Percentiles rank a stretch among this genome's conserved stretches.
Evolutionary conservation across 805 yeast genomes (phyloP).

Genomic region (Ogataea corticis): DNA sequence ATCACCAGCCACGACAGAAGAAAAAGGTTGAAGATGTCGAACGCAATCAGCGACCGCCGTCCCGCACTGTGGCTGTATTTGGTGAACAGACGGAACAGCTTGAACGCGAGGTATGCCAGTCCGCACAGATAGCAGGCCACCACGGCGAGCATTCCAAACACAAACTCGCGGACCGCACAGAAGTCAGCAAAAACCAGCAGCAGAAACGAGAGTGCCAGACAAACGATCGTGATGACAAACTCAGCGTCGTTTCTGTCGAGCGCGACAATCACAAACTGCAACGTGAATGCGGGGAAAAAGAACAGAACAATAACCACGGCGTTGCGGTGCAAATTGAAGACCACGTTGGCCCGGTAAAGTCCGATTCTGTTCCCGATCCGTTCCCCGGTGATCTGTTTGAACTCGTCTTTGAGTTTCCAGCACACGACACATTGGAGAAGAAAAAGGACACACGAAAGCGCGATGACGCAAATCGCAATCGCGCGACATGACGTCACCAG

Average conservation of each 20-base stretch:
- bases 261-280: conserved; percentile 45
- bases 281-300: conserved; percentile 46
- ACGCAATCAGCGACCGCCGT: conserved; percentile 40
- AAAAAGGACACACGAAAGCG: conserved; percentile 36
- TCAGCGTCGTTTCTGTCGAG: conserved; percentile 38
- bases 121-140: conserved; percentile 35
- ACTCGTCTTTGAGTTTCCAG: conserved; percentile 13
- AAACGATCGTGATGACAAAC: conserved; percentile 42
- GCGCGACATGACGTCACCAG: conserved; percentile 39
- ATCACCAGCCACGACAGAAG: conserved; percentile 33
- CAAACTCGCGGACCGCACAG: conserved; percentile 37
- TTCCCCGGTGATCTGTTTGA: conserved; percentile 19
- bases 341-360: conserved; percentile 34
- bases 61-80: conserved; percentile 40
- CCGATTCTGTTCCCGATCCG: conserved; percentile 39
- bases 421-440: conserved; percentile 32
- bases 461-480: conserved; percentile 41
- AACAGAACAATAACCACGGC: conserved; percentile 35
- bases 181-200: conserved; percentile 40
- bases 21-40: conserved; percentile 40
- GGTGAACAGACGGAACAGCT: conserved; percentile 38
- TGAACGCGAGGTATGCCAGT: conserved; percentile 42
- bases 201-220: conserved; percentile 29
- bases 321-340: conserved; percentile 41
- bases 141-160: conserved; percentile 23